Conservation (phyloP, 2,329 filamentous ascomycete species). For the Cladosporium phlei region DNA sequence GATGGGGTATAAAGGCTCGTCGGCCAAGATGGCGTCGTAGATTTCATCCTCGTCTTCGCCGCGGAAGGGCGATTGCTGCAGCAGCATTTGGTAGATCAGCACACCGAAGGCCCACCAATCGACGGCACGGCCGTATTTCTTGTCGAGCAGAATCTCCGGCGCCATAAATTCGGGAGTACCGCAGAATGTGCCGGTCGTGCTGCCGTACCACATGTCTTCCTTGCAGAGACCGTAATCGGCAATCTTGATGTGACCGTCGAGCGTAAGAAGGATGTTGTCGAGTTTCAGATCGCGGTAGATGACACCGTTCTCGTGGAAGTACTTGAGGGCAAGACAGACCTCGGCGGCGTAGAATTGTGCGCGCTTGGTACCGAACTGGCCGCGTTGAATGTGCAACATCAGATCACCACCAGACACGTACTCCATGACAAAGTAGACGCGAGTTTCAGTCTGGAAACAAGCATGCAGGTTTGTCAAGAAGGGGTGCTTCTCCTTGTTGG, state of each 20-base stretch:
- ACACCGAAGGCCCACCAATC: conserved; percentile 99
- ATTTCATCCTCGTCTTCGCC: conserved; percentile 99
- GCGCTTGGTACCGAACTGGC: conserved; percentile 90
- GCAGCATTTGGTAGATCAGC: conserved; percentile 97
- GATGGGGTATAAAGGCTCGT: conserved; percentile 95
- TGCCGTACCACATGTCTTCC: conserved; percentile 99
- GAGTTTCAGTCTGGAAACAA: conserved; percentile 97
- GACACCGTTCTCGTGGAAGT: conserved; percentile 98
- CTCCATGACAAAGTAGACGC: conserved; percentile 99
- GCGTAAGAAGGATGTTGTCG: conserved; percentile 84
- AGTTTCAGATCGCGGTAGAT: conserved; percentile 84
- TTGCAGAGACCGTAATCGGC: conserved; percentile 98
- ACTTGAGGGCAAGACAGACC: conserved; percentile 94
- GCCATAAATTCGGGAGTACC: conserved; percentile 99
- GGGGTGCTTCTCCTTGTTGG: conserved; percentile 93
- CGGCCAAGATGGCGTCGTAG: conserved; percentile 95
- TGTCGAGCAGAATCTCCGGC: conserved; percentile 95
- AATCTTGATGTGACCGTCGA: conserved; percentile 98
- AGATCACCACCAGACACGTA: conserved; percentile 97
- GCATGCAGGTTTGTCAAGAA: conserved; percentile 94
- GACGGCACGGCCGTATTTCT: conserved; percentile 94
- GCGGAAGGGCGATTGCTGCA: conserved; percentile 97
- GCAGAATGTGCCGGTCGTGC: conserved; percentile 95
- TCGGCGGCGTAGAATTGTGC: conserved; percentile 98
- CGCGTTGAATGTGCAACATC: conserved; percentile 97